Evolutionary conservation across 1,284 basidiomycete genomes (phyloP).

Genomic region (Rhodotorula glutinis): DNA sequence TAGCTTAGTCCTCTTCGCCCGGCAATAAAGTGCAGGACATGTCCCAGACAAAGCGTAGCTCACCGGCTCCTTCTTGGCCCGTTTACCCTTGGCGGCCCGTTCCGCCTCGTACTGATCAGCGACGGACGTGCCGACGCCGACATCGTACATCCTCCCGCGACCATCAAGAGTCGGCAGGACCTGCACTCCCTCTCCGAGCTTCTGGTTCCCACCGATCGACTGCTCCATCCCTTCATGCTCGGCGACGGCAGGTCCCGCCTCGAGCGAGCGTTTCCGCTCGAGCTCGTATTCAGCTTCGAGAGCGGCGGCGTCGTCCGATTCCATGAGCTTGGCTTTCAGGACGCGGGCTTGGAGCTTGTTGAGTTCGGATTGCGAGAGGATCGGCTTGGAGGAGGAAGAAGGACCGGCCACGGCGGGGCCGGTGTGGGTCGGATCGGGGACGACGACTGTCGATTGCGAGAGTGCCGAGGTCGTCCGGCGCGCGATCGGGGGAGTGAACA

Average conservation of each 20-base stretch:
- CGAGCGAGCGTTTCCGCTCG: conserved; percentile 55
- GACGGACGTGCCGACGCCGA: conserved; percentile 62
- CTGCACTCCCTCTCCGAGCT: conserved; percentile 58
- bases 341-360: conserved; percentile 93
- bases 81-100: conserved; percentile 62
- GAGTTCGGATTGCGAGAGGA: conserved; percentile 58
- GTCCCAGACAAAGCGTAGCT: conserved; percentile 14
- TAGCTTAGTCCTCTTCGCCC: background rate
- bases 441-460: conserved; percentile 35
- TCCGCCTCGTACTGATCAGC: conserved; percentile 53
- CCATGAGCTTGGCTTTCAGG: conserved; percentile 82
- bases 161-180: conserved; percentile 88
- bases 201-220: conserved; percentile 30
- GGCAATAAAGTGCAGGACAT: background rate
- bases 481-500: conserved; percentile 68
- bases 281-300: conserved; percentile 81
- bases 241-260: conserved; percentile 13
- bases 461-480: conserved; percentile 38
- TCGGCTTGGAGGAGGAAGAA: conserved; percentile 30
- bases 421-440: conserved; percentile 29
- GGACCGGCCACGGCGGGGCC: conserved; percentile 7
- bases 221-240: conserved; percentile 37
- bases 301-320: conserved; percentile 60
- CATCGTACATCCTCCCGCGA: conserved; percentile 81
- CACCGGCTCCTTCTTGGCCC: conserved; percentile 70